These are phyloP conservation scores for Amphirosellinia nigrospora DNA, from an alignment of 495 filamentous ascomycete species.

Conservation along the genomic window DNA sequence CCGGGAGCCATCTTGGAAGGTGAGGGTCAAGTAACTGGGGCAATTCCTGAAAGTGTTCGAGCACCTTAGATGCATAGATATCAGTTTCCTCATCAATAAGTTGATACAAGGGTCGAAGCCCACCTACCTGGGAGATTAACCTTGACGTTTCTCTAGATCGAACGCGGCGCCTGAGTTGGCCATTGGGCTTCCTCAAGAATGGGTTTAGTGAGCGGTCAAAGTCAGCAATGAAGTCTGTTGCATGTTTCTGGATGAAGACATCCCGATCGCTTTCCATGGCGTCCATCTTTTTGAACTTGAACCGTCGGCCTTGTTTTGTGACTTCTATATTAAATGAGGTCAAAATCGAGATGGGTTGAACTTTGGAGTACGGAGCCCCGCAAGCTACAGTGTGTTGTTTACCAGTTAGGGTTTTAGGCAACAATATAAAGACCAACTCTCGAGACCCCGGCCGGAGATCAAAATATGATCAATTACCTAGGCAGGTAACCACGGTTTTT, in stretches of 20 bases:
- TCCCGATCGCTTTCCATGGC: conserved; percentile 65
- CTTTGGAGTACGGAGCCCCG: conserved; percentile 5
- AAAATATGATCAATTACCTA: neutral
- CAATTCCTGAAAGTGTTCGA: conserved; percentile 94
- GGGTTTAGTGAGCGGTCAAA: conserved; percentile 62
- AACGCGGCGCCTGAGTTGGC: conserved; percentile 48
- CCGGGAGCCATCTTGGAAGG: conserved; percentile 73
- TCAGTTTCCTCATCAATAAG: neutral
- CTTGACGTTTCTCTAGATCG: conserved; percentile 52
- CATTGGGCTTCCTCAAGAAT: conserved; percentile 55
- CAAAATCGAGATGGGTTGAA: neutral
- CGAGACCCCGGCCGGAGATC: neutral
- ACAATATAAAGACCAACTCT: neutral
- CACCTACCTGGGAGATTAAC: conserved; percentile 51
- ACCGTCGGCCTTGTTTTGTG: neutral
- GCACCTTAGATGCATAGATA: conserved; percentile 49
- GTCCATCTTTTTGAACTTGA: conserved; percentile 44
- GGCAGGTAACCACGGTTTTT: too few relatives aligned
- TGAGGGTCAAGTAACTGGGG: conserved; percentile 95
- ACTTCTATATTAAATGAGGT: neutral
- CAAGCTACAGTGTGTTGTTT: neutral
- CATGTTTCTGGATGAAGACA: conserved; percentile 73
- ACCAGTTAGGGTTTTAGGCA: conserved; percentile 17
- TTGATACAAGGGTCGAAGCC: neutral
- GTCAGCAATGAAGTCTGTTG: conserved; percentile 69